Evolutionary conservation across 2,329 filamentous ascomycete genomes (phyloP).

Genomic region (Fusarium sublunatum): DNA sequence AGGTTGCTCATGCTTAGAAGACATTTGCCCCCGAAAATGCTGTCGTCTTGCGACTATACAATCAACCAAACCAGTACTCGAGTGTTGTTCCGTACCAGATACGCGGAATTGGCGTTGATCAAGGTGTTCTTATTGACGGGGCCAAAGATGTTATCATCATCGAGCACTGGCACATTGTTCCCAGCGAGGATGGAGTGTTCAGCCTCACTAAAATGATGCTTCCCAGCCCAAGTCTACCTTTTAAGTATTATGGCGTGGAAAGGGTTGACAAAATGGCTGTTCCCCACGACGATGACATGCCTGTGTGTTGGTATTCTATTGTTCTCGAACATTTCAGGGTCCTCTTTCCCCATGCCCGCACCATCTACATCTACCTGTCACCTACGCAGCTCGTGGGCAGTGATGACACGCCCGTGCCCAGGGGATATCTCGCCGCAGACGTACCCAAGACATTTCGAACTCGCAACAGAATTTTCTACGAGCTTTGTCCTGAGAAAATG

Average conservation of each 20-base stretch:
- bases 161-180: background rate
- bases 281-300: background rate
- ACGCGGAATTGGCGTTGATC: background rate
- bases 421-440: background rate
- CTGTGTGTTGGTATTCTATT: background rate
- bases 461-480: background rate
- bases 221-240: background rate
- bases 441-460: background rate
- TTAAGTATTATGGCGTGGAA: background rate
- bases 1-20: background rate
- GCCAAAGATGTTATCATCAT: background rate
- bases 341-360: background rate
- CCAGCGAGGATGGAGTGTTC: no score
- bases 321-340: background rate
- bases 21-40: background rate
- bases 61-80: background rate
- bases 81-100: background rate
- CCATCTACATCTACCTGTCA: background rate
- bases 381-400: background rate
- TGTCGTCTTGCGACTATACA: background rate
- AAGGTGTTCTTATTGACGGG: background rate
- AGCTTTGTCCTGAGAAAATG: background rate
- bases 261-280: background rate
- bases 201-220: background rate
- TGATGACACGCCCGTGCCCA: background rate